Percentiles rank a stretch among this genome's conserved stretches.
Evolutionary conservation across 441 rosid genomes (phyloP).

Genomic region (Corymbia citriodora): DNA sequence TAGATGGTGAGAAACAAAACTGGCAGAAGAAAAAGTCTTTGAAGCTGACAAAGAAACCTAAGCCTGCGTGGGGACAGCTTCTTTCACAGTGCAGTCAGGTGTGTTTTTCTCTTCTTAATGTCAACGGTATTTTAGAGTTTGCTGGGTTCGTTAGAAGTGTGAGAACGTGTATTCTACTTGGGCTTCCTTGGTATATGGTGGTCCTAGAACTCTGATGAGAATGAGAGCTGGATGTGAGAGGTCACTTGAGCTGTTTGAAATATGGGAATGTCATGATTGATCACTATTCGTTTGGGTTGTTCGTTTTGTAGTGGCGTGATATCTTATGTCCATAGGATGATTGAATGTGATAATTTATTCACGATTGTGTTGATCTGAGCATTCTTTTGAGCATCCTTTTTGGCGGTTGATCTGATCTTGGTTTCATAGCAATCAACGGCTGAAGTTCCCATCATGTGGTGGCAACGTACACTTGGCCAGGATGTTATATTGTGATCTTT

Average conservation of each 20-base stretch:
- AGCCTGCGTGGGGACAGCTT: constrained; percentile 84
- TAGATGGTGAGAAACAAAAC: constrained; percentile 52
- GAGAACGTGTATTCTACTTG: not conserved
- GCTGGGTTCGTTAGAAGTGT: not conserved
- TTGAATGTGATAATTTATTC: not conserved
- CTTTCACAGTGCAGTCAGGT: constrained; percentile 90
- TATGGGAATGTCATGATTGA: not conserved
- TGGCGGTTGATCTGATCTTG: not conserved
- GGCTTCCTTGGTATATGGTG: not conserved
- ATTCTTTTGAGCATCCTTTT: not conserved
- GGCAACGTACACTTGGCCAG: not conserved
- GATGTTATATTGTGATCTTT: not conserved
- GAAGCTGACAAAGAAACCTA: constrained; percentile 38
- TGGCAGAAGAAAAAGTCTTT: constrained; percentile 45
- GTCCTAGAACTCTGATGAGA: not conserved
- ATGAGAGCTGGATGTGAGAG: not conserved
- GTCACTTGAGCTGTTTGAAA: not conserved
- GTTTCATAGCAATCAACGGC: not conserved
- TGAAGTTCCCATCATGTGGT: not conserved
- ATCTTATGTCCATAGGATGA: not conserved
- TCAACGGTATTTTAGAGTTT: not conserved
- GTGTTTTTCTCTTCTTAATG: constrained; percentile 2
- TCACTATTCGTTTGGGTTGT: not conserved
- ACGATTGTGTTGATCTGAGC: not conserved
- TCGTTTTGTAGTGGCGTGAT: not conserved